Evolutionary conservation across 164 flowering plant species (phyloP), one percentile per base, ranked within the genome.

Genomic region (Echeveria elegans): DNA sequence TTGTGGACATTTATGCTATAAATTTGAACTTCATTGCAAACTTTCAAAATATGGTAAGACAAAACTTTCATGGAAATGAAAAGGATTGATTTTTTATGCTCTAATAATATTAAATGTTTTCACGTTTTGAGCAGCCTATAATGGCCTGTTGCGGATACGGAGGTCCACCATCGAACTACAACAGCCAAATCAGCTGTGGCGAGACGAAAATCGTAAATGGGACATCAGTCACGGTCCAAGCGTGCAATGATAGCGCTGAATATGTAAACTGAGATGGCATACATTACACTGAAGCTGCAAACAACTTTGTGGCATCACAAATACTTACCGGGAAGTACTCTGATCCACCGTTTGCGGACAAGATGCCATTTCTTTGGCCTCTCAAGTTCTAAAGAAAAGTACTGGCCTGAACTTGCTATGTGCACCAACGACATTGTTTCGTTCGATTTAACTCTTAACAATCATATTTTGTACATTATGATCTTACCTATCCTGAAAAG

Each of bases 251-350:
- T 53, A 78, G 73, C 21, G 74, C 79, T 19, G 89, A 84, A 63
- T 82, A 89, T 72, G 75, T 91, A 29, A 88, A 73, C 32, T 89
- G 96, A 94, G 97, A 89, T 66, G 97, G 97, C 24, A 88, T 79
- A 50, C 96, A 91, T 74, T 89, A 87, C 73, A 87, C 90, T 1
- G 96, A 91, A 63, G 90, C 94, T 67, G 94, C 96, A 69, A 91
- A 91, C 72, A 77, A 67, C 64, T 68, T 75, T 71, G 82, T 91
- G 15, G 70, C 89, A 4, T 70, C 86, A n/a, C 89, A 84, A 75
- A 85, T 92, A 71, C 82, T 89, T 18, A 81, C 90, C 0, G 96
- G 97, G 68, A 85, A 85, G 65, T 92, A 80, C 72, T 78, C 94
- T 19, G 84, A 89, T 41, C 89, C 92, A 19, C 81, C 86, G 21